Conservation (phyloP, 371 early-diverging fungal genomes). For the Mucor velutinosus region DNA sequence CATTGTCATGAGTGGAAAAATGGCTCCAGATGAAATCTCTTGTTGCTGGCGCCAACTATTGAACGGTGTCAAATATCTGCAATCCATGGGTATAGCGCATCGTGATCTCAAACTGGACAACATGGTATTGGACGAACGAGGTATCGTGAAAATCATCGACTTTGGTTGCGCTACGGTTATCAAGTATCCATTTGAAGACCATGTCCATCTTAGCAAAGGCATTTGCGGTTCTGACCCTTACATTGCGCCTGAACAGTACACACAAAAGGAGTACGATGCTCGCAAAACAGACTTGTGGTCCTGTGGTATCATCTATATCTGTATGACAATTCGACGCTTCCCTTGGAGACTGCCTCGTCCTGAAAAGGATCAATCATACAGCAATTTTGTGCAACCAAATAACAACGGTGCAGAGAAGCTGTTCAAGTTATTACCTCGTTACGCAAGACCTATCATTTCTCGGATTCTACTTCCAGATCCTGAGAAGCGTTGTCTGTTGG, state of each 20-base stretch:
- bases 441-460: slow-evolving; percentile 39
- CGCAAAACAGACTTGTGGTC: slow-evolving; percentile 73
- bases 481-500: slow-evolving; percentile 43
- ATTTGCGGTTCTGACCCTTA: slow-evolving; percentile 64
- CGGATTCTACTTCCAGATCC: slow-evolving; percentile 58
- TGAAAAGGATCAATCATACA: slow-evolving; percentile 47
- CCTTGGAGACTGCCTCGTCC: slow-evolving; percentile 65
- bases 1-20: slow-evolving; percentile 63
- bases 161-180: slow-evolving; percentile 89
- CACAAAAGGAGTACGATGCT: slow-evolving; percentile 56
- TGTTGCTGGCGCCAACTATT: slow-evolving; percentile 77
- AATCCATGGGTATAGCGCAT: slow-evolving; percentile 79
- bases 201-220: slow-evolving; percentile 26
- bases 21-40: slow-evolving; percentile 59
- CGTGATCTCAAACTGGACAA: slow-evolving; percentile 89
- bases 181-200: slow-evolving; percentile 63
- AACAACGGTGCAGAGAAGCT: slow-evolving; percentile 44
- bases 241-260: slow-evolving; percentile 62
- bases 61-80: slow-evolving; percentile 71
- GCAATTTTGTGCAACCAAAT: slow-evolving; percentile 38
- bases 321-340: slow-evolving; percentile 68
- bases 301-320: slow-evolving; percentile 69
- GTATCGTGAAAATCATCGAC: slow-evolving; percentile 86
- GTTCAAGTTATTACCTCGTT: slow-evolving; percentile 49
- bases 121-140: slow-evolving; percentile 65